A percentile compares a stretch with the other conserved stretches of the same genome.
Evolutionary conservation across 2,329 filamentous ascomycete species (phyloP).

Genomic region (Myotisia sp.): DNA sequence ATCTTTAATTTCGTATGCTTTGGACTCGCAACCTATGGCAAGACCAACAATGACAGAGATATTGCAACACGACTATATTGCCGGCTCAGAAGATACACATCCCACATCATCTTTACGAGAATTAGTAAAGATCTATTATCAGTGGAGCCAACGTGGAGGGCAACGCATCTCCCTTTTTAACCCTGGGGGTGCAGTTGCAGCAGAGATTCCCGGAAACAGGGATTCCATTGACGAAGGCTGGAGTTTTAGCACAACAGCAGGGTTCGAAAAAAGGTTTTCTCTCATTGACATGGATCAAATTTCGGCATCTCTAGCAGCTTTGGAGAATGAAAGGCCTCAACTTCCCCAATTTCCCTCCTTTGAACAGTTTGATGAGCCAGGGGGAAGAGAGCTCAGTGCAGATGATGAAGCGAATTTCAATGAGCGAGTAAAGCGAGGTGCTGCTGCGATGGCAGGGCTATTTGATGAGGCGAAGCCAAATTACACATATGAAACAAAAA

Average conservation of each 20-base stretch:
- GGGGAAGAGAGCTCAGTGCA: conserved; percentile 24
- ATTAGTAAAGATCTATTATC: conserved; percentile 35
- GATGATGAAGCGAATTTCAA: conserved; percentile 41
- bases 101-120: conserved; percentile 32
- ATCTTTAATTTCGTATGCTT: conserved; percentile 31
- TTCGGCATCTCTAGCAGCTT: conserved; percentile 32
- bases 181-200: conserved; percentile 43
- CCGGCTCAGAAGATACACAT: conserved; percentile 28
- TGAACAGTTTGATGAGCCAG: conserved; percentile 18
- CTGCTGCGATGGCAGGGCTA: conserved; percentile 41
- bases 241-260: conserved; percentile 52
- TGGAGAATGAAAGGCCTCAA: conserved; percentile 21
- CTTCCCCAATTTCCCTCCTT: conserved; percentile 13
- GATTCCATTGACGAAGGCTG: conserved; percentile 40
- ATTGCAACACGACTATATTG: conserved; percentile 33
- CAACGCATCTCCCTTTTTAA: conserved; percentile 45
- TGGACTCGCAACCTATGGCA: conserved; percentile 30
- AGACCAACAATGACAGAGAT: conserved; percentile 36
- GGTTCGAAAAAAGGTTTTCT: conserved; percentile 41
- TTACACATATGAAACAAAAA: conserved; percentile 45
- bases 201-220: conserved; percentile 33
- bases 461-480: conserved; percentile 42
- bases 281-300: conserved; percentile 34
- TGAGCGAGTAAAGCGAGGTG: conserved; percentile 43
- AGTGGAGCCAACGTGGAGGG: conserved; percentile 35